Percentiles rank a stretch among this genome's conserved stretches.
These are phyloP conservation scores for Talaromyces sp. DNA, from an alignment of 2,329 filamentous ascomycete species.

Conservation along the genomic window DNA sequence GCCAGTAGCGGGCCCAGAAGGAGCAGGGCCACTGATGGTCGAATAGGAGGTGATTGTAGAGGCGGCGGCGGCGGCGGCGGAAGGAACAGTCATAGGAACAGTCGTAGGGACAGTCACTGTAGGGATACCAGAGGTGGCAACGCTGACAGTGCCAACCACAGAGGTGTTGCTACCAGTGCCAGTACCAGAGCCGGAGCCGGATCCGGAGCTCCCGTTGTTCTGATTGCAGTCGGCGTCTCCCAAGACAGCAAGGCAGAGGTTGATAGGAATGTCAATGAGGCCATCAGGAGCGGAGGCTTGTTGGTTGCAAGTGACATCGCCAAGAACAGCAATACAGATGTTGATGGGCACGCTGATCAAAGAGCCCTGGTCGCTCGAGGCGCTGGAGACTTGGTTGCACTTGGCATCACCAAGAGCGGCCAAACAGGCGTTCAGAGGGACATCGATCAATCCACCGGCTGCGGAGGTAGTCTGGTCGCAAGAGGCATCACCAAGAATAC, in stretches of 20 bases:
- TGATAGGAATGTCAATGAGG: constrained; percentile 28
- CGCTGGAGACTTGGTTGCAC: constrained; percentile 24
- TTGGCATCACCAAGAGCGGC: constrained; percentile 26
- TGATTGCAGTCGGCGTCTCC: constrained; percentile 27
- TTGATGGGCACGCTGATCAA: constrained; percentile 30
- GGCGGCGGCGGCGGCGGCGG: background rate
- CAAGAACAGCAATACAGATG: constrained; percentile 29
- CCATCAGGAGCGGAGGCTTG: constrained; percentile 20
- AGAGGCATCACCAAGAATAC: constrained; percentile 25
- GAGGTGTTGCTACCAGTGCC: background rate
- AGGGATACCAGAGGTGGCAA: background rate
- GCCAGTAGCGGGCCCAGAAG: background rate
- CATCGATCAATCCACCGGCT: constrained; percentile 25
- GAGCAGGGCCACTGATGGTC: background rate
- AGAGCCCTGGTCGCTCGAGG: constrained; percentile 17
- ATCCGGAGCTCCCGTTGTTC: background rate
- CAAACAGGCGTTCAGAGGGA: constrained; percentile 25
- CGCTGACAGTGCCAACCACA: constrained; percentile 12
- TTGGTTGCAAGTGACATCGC: constrained; percentile 27
- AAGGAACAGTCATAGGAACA: background rate
- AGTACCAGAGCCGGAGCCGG: background rate
- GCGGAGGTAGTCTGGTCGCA: constrained; percentile 23
- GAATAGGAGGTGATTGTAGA: background rate
- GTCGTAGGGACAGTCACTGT: background rate
- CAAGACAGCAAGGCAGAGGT: constrained; percentile 27